Base-by-base conservation (phyloP, 768 basidiomycete genomes). In the Auriscalpium orientale region DNA sequence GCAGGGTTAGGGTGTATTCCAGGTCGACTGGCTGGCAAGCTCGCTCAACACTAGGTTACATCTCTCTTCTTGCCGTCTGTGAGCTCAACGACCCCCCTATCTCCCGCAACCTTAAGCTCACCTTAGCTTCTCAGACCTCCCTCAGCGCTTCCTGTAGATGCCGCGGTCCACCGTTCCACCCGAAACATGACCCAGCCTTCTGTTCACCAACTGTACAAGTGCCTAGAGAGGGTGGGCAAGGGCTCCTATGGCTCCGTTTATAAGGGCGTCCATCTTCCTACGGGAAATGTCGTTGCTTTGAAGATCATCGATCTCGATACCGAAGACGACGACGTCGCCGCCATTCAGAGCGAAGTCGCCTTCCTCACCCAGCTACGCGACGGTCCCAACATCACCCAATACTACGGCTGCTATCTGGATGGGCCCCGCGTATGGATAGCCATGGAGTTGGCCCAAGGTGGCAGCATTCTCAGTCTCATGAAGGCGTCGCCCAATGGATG, bases 261-360 rank as follows among this genome's bases (percentile, higher is more conserved):
- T 76, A 91, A 88, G 67, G 95, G 91, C 15, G 75, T 85, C 54
- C 88, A 98, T 63, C 79, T 89, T 50, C 79, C 85, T 0, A 87
- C 91, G 0, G 91, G 91, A 22, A 89, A 89, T 55, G 79, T 94
- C 54, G 91, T 99, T 35, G 97, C 95, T 16, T 84, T 98, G 74
- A 99, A 99, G 74, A 95, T 98, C 71, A 98, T 99, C 75, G 91
- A 98, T 72, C 86, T 98, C 62, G 97, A 98, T 72, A 95, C 89
- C 28, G 83, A 87, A 54, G 95, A 95, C 69, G 95, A 99, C 70
- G 97, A 99, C 68, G 93, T 97, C 15, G 89, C 77, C 51, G 97
- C 95, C 72, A 98, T 98, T 53, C 95, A 98, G 71, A 87, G 90
- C 58, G 97, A 98, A 71, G 93, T 99, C 34, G 85, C 91, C 11